Evolutionary conservation across 345 rosid species (phyloP), one percentile per base, ranked within the genome.

Genomic region (Arabis hirsuta): DNA sequence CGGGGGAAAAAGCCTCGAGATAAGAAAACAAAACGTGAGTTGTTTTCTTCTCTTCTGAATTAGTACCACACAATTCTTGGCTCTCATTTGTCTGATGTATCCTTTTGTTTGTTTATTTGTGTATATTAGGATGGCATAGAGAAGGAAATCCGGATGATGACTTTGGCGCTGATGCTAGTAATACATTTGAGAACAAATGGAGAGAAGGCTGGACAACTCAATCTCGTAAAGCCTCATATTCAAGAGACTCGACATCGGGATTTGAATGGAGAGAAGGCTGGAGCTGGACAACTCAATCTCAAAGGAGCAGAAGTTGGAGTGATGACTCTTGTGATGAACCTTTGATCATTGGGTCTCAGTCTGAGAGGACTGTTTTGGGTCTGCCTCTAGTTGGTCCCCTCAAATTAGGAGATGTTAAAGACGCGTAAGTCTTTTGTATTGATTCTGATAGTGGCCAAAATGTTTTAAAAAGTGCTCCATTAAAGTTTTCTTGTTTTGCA

Each of bases 381-480:
- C 81, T 91, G 68, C 96, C 96, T 73, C 62, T 82, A 38, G 67
- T 52, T 3, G 97, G 93, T 77, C 89, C 87, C 3, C 62, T 91
- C 20, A 87, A 78, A 69, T 52, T 87, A 10, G 90, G 78, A 56
- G 97, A 87, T 76, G 99, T 95, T 76, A 90, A 95, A 77, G 82
- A 80, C 26, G 97, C 99, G 92, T 86, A 76, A 69, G 95, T 69
- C 34, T 39, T 39, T 77, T 48, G 14, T 20, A 11, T 11, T 50
- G 19, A 0, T 62, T 62, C 24, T 2, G 3, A 3, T 50, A 4
- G 20, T 3, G 5, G 2, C 41, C 2, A 36, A 19, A 57, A 41
- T 39, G 38, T 31, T 12, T 4, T 1, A n/a, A 13, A 8, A 7
- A 14, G 12, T 4, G 53, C 12, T 36, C 29, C 41, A 0, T 6